Base-by-base conservation (phyloP, 2,329 filamentous ascomycete genomes). In the Xylogone sp. region DNA sequence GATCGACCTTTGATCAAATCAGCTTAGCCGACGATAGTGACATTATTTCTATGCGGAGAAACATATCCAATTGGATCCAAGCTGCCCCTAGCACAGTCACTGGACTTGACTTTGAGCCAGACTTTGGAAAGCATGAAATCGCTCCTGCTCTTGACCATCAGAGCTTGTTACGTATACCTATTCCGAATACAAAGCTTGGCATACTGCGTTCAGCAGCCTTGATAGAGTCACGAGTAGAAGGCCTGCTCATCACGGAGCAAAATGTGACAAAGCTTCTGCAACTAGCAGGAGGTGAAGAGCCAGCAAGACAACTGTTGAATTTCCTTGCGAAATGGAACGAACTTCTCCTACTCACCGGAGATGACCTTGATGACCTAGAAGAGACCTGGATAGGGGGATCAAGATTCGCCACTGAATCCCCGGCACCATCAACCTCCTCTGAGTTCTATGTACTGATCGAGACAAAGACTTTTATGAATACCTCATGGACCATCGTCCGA, bases 351-450 rank as follows among this genome's bases (percentile, higher is more conserved):
- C 50, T 55, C 42, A 49, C 46, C 6, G 53, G 46, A 47, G 45
- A 49, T 31, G 53, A 55, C 45, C 46, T 55, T 44, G 53, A 55
- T 39, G 50, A 50, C 46, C 50, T 55, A 43, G 53, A 55, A 55
- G 53, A 55, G 24, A 31, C 46, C 50, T 53, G 53, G 50, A 53
- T 27, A 22, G 50, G 53, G 18, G 49, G 42, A 53, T 49, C 39
- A 50, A 49, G 51, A 53, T 8, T 21, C 21, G 29, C 43, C 13
- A 44, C 8, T 18, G 48, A 46, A 50, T 22, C 53, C 39, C 31
- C 46, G 27, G 45, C 42, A 34, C 43, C 43, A 18, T 53, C 53
- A 46, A 50, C 44, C 46, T 53, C 19, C 21, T 49, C 46, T 44
- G 42, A 46, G 42, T 55, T 55, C 45, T 53, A 53, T 47, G 34